Conservation (phyloP, 495 filamentous ascomycete species). For the Platismatia glauca region DNA sequence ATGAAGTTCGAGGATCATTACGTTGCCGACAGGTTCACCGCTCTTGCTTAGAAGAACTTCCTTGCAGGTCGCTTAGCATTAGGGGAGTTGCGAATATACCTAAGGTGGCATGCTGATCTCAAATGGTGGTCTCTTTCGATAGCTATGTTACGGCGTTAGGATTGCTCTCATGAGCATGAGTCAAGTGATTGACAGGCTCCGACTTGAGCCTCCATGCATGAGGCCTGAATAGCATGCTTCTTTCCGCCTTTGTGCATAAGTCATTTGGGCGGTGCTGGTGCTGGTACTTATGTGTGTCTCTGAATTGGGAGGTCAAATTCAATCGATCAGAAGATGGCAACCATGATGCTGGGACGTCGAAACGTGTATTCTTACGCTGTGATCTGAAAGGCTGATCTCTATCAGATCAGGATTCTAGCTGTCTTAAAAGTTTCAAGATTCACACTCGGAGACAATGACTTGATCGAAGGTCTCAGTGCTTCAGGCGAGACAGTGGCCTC, state of each 20-base stretch:
- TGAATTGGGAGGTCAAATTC: not conserved
- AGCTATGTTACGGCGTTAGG: not conserved
- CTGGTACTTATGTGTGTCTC: not conserved
- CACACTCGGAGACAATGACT: not conserved
- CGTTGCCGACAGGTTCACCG: constrained; percentile 5
- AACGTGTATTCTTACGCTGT: not conserved
- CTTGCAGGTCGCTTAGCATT: not conserved
- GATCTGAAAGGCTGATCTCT: not conserved
- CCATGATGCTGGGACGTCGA: not conserved
- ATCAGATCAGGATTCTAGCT: not conserved
- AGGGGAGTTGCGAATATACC: not conserved
- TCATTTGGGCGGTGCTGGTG: not conserved
- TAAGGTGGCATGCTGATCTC: not conserved
- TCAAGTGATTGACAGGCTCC: not conserved
- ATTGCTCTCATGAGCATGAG: not conserved
- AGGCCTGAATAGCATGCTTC: not conserved
- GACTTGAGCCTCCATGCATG: not conserved
- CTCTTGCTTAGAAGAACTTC: not conserved
- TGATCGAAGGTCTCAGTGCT: not conserved
- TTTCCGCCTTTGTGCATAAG: not conserved
- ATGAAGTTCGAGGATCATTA: constrained; percentile 5
- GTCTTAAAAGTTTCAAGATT: not conserved
- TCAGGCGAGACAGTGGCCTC: not conserved
- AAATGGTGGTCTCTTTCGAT: not conserved
- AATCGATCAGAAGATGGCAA: not conserved